Evolutionary conservation across 2,329 filamentous ascomycete genomes (phyloP).

Genomic region (Aspergillus alliaceus): DNA sequence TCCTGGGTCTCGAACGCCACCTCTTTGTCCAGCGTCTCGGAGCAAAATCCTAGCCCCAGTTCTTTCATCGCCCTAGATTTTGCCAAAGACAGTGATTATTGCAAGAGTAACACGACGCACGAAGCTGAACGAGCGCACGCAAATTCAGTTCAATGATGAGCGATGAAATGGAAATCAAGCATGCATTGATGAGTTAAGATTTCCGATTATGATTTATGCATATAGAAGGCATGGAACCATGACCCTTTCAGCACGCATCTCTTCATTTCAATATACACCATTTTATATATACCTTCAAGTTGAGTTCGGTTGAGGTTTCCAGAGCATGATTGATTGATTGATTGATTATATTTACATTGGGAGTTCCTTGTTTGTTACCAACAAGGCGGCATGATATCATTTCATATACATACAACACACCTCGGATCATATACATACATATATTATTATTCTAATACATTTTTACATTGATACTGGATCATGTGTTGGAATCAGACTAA

Average conservation of each 20-base stretch:
- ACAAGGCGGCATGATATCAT: not conserved
- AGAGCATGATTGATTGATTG: not conserved
- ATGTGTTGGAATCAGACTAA: not conserved
- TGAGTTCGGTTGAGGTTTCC: not conserved
- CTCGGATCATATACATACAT: not conserved
- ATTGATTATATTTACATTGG: not conserved
- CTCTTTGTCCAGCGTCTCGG: conserved; percentile 5
- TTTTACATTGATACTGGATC: not conserved
- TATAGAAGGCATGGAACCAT: conserved; percentile 11
- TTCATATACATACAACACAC: not conserved
- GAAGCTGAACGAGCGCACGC: conserved; percentile 8
- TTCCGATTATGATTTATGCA: conserved; percentile 14
- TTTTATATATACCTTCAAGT: not conserved
- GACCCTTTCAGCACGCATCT: not conserved
- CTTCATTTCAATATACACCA: not conserved
- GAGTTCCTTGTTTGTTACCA: not conserved
- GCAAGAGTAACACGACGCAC: conserved; percentile 7
- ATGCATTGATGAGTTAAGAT: conserved; percentile 10
- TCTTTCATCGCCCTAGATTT: conserved; percentile 6
- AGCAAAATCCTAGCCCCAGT: conserved; percentile 7
- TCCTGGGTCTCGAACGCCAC: conserved; percentile 5
- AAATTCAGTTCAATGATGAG: conserved; percentile 5
- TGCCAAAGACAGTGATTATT: conserved; percentile 3
- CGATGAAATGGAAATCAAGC: conserved; percentile 1
- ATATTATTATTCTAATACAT: not conserved